These are phyloP conservation scores for Neophaeococcomyces aloes DNA, from an alignment of 2,329 filamentous ascomycete genomes.

Conservation along the genomic window DNA sequence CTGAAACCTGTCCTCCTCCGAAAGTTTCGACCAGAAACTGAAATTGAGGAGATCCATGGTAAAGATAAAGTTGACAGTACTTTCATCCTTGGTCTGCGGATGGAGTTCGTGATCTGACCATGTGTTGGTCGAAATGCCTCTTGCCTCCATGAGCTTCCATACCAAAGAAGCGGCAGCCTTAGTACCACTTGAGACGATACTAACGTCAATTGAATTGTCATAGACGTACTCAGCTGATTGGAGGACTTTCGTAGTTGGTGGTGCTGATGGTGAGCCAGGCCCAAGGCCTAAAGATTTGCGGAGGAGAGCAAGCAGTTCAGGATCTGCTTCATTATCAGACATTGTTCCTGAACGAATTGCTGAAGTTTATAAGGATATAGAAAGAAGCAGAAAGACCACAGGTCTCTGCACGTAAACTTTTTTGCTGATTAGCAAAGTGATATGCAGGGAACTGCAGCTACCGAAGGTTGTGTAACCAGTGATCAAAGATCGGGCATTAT, in stretches of 20 bases:
- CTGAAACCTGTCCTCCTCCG: conserved; percentile 63
- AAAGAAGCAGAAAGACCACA: too few species aligned
- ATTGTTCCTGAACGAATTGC: too few species aligned
- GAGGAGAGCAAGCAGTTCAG: conserved; percentile 74
- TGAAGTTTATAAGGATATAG: too few species aligned
- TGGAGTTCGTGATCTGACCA: conserved; percentile 89
- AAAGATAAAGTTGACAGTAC: conserved; percentile 83
- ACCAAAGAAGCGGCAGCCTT: conserved; percentile 74
- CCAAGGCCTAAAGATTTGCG: conserved; percentile 64
- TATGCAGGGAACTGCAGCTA: too few species aligned
- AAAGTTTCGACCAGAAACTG: conserved; percentile 78
- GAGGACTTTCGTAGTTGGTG: conserved; percentile 71
- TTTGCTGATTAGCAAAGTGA: too few species aligned
- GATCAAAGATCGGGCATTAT: too few species aligned
- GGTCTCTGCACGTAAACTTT: too few species aligned
- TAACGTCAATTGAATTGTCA: conserved; percentile 87
- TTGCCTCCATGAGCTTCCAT: conserved; percentile 70
- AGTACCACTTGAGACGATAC: conserved; percentile 69
- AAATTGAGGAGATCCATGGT: conserved; percentile 96
- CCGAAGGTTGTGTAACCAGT: too few species aligned
- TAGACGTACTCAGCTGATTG: conserved; percentile 75
- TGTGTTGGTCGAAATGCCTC: conserved; percentile 68
- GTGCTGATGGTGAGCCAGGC: conserved; percentile 41
- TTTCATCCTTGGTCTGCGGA: conserved; percentile 68
- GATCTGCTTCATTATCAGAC: conserved; percentile 87